Evolutionary conservation across 2,329 filamentous ascomycete genomes (phyloP), one percentile per base, ranked within the genome.

Genomic region (Tolypocladium paradoxum): DNA sequence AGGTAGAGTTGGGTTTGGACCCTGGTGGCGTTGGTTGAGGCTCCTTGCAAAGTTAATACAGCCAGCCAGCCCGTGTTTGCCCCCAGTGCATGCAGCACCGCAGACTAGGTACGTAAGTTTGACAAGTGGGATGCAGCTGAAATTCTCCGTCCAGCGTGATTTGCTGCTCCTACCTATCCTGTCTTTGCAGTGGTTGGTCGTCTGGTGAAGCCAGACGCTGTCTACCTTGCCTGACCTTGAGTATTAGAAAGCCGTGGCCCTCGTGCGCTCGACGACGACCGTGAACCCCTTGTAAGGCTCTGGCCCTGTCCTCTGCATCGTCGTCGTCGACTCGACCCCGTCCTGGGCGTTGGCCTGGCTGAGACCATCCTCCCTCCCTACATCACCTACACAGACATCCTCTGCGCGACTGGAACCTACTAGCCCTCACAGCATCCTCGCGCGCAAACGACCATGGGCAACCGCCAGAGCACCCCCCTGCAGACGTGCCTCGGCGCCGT

Each of bases 401-500:
- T n/a, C n/a, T n/a, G n/a, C n/a, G n/a, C n/a, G n/a, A n/a, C n/a
- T n/a, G n/a, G 31, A 11, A 27, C 24, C 22, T 14, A 24, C 22
- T n/a, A 16, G 22, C 11, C 27, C 24, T 31, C 31, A 0, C 43
- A 31, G 6, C 12, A 31, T n/a, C 27, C 16, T 29, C 24, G 14
- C 22, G 11, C 43, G 43, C 29, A 29, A 20, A 12, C 22, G 16
- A 53, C 20, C 54, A 77, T 78, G 75, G 75, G 75, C 45, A 70
- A 73, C 59, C 58, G 63, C 8, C 64, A 67, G 14, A 76, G 72
- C 54, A 63, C 65, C 18, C 62, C 70, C 4, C 58, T 78, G 45
- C 65, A 71, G 53, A 62, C 67, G 38, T 81, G 78, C 61, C 71
- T 81, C 36, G 64, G 70, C 51, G 55, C 64, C 24, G 68, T 80